A percentile compares a stretch with the other conserved stretches of the same genome.
Evolutionary conservation across 2,329 filamentous ascomycete genomes (phyloP).

Genomic region (Stromatinia cepivora): DNA sequence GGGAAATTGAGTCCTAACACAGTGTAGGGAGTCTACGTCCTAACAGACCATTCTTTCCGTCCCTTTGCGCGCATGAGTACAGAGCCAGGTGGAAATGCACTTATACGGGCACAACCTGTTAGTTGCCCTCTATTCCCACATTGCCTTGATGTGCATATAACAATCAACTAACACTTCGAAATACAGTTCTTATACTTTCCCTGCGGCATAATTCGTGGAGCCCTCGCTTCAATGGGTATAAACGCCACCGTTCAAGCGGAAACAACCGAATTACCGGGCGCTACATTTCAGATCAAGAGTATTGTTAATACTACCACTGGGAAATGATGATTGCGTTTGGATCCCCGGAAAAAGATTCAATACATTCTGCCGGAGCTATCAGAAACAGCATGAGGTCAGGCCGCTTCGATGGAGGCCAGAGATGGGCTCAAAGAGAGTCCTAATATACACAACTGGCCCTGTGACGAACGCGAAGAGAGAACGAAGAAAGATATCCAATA

Average conservation of each 20-base stretch:
- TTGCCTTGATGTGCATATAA: neutral
- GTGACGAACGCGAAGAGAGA: neutral
- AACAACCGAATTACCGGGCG: constrained; percentile 79
- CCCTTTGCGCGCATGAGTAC: constrained; percentile 89
- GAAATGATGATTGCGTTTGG: constrained; percentile 9
- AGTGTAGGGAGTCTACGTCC: constrained; percentile 81
- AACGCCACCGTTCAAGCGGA: constrained; percentile 90
- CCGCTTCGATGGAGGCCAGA: neutral
- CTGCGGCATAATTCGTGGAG: constrained; percentile 86
- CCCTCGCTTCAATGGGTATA: constrained; percentile 89
- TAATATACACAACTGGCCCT: neutral
- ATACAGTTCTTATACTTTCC: constrained; percentile 89
- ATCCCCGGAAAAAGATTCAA: neutral
- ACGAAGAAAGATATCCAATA: neutral
- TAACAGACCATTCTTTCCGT: constrained; percentile 90
- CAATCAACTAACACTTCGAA: constrained; percentile 1
- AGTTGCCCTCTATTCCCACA: constrained; percentile 39
- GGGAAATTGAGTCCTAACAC: constrained; percentile 19
- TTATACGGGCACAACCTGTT: constrained; percentile 77
- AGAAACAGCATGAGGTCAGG: neutral
- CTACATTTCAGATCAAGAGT: constrained; percentile 95
- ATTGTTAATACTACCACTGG: constrained; percentile 47
- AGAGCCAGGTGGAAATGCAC: constrained; percentile 70
- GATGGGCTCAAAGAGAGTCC: neutral
- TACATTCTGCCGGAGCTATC: neutral